phyloP scores from a whole-genome alignment of 2,329 filamentous ascomycete genomes.

The Domatiomyces catenatus region DNA sequence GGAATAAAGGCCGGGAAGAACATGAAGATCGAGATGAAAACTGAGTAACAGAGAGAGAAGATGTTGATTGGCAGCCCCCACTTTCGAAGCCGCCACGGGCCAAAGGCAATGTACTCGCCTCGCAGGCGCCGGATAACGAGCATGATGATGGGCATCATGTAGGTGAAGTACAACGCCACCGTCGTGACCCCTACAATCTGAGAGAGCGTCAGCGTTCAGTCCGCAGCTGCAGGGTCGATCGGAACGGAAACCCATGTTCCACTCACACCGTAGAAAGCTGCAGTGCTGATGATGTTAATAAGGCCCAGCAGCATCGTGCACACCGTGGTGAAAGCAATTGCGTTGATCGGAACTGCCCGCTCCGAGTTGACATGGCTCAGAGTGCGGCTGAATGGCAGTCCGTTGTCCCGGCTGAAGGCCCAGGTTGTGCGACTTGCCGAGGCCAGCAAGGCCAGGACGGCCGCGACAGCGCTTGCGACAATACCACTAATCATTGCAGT shows the following conservation, averaged over 20 bases:
- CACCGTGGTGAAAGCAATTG: conserved; percentile 14
- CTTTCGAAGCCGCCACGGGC: conserved; percentile 19
- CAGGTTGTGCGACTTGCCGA: conserved; percentile 25
- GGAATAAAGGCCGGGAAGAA: conserved; percentile 22
- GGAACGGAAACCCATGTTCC: neutral
- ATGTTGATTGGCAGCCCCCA: conserved; percentile 21
- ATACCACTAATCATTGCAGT: conserved; percentile 26
- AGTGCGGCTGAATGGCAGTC: conserved; percentile 21
- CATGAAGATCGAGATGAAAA: conserved; percentile 22
- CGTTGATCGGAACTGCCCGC: conserved; percentile 18
- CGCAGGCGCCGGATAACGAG: conserved; percentile 5
- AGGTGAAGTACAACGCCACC: conserved; percentile 14
- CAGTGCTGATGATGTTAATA: conserved; percentile 16
- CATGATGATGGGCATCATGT: conserved; percentile 10
- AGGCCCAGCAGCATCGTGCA: conserved; percentile 13
- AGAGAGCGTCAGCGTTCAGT: neutral
- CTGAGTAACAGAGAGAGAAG: conserved; percentile 20
- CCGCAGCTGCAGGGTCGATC: neutral
- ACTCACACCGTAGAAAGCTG: conserved; percentile 16
- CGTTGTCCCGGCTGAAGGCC: conserved; percentile 31
- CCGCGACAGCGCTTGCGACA: conserved; percentile 18
- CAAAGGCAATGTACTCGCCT: conserved; percentile 12
- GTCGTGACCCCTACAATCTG: conserved; percentile 9
- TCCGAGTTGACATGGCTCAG: conserved; percentile 8
- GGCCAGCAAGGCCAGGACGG: conserved; percentile 20